Evolutionary conservation across 768 basidiomycete species (phyloP), one percentile per base, ranked within the genome.

Genomic region (Tricholoma matsutake): DNA sequence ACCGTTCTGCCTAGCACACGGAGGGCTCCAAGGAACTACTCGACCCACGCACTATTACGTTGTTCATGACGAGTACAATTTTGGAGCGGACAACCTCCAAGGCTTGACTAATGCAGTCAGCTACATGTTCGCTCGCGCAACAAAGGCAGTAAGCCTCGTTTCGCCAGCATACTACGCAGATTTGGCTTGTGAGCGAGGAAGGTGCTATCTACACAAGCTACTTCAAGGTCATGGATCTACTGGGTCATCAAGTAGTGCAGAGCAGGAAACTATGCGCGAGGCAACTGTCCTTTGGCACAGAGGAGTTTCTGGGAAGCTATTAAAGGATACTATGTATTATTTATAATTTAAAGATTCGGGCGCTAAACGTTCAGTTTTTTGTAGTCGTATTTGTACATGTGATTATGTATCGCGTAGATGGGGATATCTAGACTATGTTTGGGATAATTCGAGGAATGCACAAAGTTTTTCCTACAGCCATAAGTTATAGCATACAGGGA

Each of bases 131-230:
- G 90, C 89, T 5, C 87, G 93, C 14, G 92, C 93, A 2, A 95
- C 94, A 2, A 90, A 92, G 65, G 89, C 92, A 0, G 94, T 95
- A 55, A 91, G 89, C 68, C 79, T 94, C 20, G 83, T 86, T 10
- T 91, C 92, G 0, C 87, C 92, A 0, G 91, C 91, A 0, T 92
- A 92, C 70, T 92, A 92, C 64, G 88, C 90, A 11, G 91, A 93
- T 71, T 78, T 93, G 58, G 79, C 80, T 6, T 83, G 83, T 61
- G 83, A 84, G 65, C 73, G 83, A 16, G 92, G 89, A 0, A 78
- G 92, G 28, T 88, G 83, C 68, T 94, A 92, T 67, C 67, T 94
- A 18, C 86, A 92, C 68, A 84, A 83, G n/a, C 81, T 92, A 25
- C 72, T 94, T 61, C 83, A 81, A 59, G 86, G 86, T 22, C 54